Evolutionary conservation across 2,329 filamentous ascomycete species (phyloP).

Genomic region (Alternaria solani): DNA sequence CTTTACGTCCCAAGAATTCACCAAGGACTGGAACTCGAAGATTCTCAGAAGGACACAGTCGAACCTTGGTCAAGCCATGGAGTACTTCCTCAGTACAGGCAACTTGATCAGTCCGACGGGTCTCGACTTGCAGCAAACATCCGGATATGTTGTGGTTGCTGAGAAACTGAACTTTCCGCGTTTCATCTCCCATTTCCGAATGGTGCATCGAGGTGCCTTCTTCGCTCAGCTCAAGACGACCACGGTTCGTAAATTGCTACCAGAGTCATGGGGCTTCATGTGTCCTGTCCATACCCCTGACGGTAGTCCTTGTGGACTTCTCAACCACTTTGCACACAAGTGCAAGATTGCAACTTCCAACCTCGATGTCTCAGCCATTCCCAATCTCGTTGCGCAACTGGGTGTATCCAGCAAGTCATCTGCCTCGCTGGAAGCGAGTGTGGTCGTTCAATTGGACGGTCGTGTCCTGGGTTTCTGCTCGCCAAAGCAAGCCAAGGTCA

Average conservation of each 20-base stretch:
- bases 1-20: constrained; percentile 80
- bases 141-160: constrained; percentile 94
- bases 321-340: constrained; percentile 96
- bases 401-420: constrained; percentile 80
- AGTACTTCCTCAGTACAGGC: constrained; percentile 96
- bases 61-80: constrained; percentile 83
- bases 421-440: constrained; percentile 80
- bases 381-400: constrained; percentile 77
- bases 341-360: constrained; percentile 84
- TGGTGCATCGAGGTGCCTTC: constrained; percentile 98
- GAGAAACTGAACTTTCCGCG: constrained; percentile 94
- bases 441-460: constrained; percentile 90
- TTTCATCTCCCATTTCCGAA: constrained; percentile 98
- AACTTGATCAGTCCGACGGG: constrained; percentile 92
- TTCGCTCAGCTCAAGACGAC: constrained; percentile 98
- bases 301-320: constrained; percentile 89
- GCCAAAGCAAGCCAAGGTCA: constrained; percentile 79
- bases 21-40: constrained; percentile 77
- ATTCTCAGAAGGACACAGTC: constrained; percentile 86
- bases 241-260: constrained; percentile 91
- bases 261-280: constrained; percentile 94
- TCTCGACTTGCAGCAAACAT: constrained; percentile 91
- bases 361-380: constrained; percentile 77
- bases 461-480: constrained; percentile 89
- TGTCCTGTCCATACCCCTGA: constrained; percentile 98